Conservation (phyloP, 371 early-diverging fungal species). For the Choanephora cucurbitarum region DNA sequence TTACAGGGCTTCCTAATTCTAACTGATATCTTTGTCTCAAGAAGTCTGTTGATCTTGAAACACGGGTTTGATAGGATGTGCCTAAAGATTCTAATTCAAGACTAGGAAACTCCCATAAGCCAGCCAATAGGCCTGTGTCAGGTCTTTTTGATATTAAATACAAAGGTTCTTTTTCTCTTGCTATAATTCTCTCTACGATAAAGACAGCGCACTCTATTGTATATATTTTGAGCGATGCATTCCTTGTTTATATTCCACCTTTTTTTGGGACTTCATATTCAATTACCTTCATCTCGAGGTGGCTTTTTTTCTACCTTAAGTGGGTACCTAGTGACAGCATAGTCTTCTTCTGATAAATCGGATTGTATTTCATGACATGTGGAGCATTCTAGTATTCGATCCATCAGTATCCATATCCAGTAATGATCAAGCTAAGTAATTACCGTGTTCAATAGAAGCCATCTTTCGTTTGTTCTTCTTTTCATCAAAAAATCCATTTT, state of each 20-base stretch:
- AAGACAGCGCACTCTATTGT: conserved; percentile 60
- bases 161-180: conserved; percentile 14
- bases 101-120: conserved; percentile 82
- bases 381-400: conserved; percentile 27
- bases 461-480: conserved; percentile 29
- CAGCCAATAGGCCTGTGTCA: conserved; percentile 70
- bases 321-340: conserved; percentile 60
- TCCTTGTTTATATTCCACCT: neutral
- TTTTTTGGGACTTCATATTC: neutral
- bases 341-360: conserved; percentile 30
- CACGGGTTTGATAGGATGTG: conserved; percentile 46
- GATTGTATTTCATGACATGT: conserved; percentile 34
- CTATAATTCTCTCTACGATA: conserved; percentile 48
- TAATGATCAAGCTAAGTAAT: too few species aligned
- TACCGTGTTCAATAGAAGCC: conserved; percentile 26
- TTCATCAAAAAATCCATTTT: conserved; percentile 29
- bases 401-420: too few species aligned
- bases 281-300: conserved; percentile 64
- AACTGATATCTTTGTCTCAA: conserved; percentile 31
- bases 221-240: neutral
- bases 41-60: conserved; percentile 31
- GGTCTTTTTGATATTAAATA: conserved; percentile 64
- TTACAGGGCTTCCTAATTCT: conserved; percentile 15
- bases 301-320: conserved; percentile 63
- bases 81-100: conserved; percentile 39